Percentiles rank a stretch among this genome's conserved stretches.
Conservation (phyloP, 176 grass and related monocot species). For the Carex myosuroides region DNA sequence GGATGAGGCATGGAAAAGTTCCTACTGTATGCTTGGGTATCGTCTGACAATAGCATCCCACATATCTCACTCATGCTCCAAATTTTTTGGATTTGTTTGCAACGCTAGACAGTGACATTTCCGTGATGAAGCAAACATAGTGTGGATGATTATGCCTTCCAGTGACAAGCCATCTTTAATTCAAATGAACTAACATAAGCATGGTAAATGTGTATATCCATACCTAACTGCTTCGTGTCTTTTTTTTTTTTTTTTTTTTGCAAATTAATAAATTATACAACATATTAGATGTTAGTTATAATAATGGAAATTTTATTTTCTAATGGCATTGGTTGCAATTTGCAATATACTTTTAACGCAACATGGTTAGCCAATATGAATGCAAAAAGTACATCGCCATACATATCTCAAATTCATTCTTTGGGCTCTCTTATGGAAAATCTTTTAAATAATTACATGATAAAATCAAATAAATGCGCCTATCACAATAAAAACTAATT, state of each 20-base stretch:
- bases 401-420: neutral
- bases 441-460: slow-evolving; percentile 1
- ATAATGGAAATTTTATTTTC: neutral
- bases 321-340: neutral
- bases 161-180: too few relatives aligned
- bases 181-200: too few relatives aligned
- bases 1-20: neutral
- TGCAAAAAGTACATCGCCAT: neutral
- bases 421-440: neutral
- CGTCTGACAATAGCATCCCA: too few relatives aligned
- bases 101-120: neutral
- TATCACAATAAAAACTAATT: neutral
- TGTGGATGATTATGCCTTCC: neutral
- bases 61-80: too few relatives aligned
- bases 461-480: slow-evolving; percentile 1
- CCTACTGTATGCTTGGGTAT: too few relatives aligned
- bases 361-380: neutral
- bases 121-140: neutral
- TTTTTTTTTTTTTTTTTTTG: neutral
- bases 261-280: neutral
- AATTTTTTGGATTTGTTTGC: too few relatives aligned
- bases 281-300: neutral
- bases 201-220: neutral
- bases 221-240: neutral
- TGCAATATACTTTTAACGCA: neutral